A percentile compares a stretch with the other conserved stretches of the same genome.
Conservation (phyloP, 257 asterid species). For the Fraxinus americana region DNA sequence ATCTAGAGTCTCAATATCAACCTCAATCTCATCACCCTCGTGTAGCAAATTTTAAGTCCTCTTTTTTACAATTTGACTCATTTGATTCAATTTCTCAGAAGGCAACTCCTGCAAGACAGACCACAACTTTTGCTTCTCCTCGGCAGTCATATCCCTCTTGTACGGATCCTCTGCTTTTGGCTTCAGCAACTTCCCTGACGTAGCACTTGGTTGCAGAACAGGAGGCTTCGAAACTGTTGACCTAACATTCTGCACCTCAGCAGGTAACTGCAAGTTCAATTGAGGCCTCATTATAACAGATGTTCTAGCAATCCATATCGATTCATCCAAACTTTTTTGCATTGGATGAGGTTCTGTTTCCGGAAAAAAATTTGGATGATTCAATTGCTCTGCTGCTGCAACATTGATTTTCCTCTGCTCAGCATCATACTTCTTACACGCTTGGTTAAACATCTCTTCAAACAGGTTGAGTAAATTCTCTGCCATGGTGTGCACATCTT, state of each 20-base stretch:
- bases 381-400: slow-evolving; percentile 8
- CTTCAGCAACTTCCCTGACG: slow-evolving; percentile 64
- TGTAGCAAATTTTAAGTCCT: slow-evolving; percentile 79
- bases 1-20: slow-evolving; percentile 91
- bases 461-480: slow-evolving; percentile 54
- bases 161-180: slow-evolving; percentile 84
- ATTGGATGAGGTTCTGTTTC: not conserved
- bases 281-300: slow-evolving; percentile 39
- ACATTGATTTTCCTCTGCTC: slow-evolving; percentile 1
- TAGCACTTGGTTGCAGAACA: slow-evolving; percentile 29
- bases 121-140: slow-evolving; percentile 93
- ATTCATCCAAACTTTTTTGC: not conserved
- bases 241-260: not conserved
- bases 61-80: slow-evolving; percentile 78
- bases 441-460: slow-evolving; percentile 68
- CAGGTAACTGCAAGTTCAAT: not conserved
- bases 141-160: slow-evolving; percentile 89
- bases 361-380: not conserved
- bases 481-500: slow-evolving; percentile 68
- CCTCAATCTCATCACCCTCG: slow-evolving; percentile 98
- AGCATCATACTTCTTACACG: slow-evolving; percentile 21
- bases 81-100: slow-evolving; percentile 91
- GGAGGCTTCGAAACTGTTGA: slow-evolving; percentile 32
- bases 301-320: slow-evolving; percentile 31
- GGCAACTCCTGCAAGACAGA: slow-evolving; percentile 83